phyloP scores from a whole-genome alignment of 768 basidiomycete species.

The Russula olivacea region DNA sequence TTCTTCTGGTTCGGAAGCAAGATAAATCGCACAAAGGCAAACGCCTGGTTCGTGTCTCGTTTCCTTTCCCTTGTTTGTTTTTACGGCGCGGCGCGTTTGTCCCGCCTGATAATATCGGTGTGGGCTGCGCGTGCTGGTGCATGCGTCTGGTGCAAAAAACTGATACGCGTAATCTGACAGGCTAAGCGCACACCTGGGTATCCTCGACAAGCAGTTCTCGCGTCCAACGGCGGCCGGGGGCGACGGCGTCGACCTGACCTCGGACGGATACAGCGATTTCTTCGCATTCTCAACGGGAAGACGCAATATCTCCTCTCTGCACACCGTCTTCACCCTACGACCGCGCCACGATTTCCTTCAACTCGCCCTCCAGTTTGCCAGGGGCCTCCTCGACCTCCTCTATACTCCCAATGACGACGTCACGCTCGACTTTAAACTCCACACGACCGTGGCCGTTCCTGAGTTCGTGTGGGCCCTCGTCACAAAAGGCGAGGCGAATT shows the following conservation, averaged over 20 bases:
- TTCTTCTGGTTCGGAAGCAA: conserved; percentile 56
- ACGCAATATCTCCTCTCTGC: conserved; percentile 67
- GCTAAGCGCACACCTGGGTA: conserved; percentile 50
- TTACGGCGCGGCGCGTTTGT: conserved; percentile 16
- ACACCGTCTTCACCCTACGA: conserved; percentile 68
- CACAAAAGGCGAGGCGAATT: conserved; percentile 68
- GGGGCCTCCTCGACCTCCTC: conserved; percentile 69
- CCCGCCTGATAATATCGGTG: not conserved
- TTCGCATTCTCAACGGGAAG: conserved; percentile 87
- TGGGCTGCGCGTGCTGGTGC: not conserved
- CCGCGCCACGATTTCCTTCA: conserved; percentile 84
- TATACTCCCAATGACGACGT: conserved; percentile 64
- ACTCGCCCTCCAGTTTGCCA: conserved; percentile 50
- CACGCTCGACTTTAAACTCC: conserved; percentile 74
- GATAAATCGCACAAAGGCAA: conserved; percentile 54
- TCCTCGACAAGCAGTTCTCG: conserved; percentile 72
- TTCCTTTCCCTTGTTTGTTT: not conserved
- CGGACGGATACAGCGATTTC: conserved; percentile 73
- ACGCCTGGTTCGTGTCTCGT: conserved; percentile 50
- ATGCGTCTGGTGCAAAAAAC: not conserved
- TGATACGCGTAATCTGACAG: conserved; percentile 35
- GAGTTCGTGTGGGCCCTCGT: conserved; percentile 84
- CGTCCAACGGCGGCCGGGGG: conserved; percentile 43
- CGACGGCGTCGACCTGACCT: conserved; percentile 38
- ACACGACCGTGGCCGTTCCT: conserved; percentile 40